Evolutionary conservation across 2,329 filamentous ascomycete genomes (phyloP), one percentile per base, ranked within the genome.

Genomic region (Exophiala sideris): DNA sequence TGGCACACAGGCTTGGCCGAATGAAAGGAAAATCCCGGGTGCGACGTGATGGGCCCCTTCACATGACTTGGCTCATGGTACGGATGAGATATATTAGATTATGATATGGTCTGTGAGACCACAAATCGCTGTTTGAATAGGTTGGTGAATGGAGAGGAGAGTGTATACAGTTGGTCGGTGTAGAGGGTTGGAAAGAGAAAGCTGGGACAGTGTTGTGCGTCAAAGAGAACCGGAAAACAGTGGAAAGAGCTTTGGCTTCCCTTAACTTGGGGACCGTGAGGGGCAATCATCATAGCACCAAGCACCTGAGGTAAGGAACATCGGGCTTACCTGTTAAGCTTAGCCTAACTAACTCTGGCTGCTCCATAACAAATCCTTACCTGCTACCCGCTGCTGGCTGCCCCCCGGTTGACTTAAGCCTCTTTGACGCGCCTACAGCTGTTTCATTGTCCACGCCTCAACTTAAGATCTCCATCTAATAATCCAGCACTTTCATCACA

Each of bases 1-100:
- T 54, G 51, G 48, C 57, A 54, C 41, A 52, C 57, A 60, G 50
- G 54, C 57, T 57, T 60, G 57, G 57, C 54, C 54, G 53, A 36
- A 54, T 42, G 51, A 51, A 47, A 48, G 54, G 51, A 56, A 52
- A 53, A 52, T 50, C 53, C 54, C 57, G 57, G 55, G 41, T 44
- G 21, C 53, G 54, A 45, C 46, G 47, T 53, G 41, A 56, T 45
- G 50, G 51, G 48, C 41, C 54, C 50, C 46, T 52, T 60, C 54
- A 60, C 57, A 60, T 60, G 57, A 53, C 54, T 60, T 52, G 54
- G 33, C 49, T 10, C 6, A 40, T 34, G 33, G 45, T 20, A 44
- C 34, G 35, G 44, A 52, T 34, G 21, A 21, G 36, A 10, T 34
- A 14, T 29, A 24, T 49, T 42, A 42, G 5, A 24, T 6, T 12